phyloP scores from a whole-genome alignment of 23 red algal genomes.

The Gracilariopsis chorda region DNA sequence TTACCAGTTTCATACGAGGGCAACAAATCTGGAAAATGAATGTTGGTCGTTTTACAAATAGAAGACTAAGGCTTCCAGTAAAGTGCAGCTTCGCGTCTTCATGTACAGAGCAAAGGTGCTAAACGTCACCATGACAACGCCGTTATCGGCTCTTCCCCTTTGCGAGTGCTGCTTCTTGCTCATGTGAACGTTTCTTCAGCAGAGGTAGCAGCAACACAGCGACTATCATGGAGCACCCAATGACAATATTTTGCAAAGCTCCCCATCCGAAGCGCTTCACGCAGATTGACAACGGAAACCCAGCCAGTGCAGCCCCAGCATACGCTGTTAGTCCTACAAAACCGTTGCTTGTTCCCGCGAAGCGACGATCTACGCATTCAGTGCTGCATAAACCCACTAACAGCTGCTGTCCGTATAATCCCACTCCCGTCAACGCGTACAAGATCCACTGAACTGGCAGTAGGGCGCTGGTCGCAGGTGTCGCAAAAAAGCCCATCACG shows the following conservation, averaged over 20 bases:
- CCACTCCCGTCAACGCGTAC: slow-evolving; percentile 48
- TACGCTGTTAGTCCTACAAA: slow-evolving; percentile 63
- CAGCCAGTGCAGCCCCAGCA: slow-evolving; percentile 59
- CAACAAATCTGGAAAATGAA: too few species aligned
- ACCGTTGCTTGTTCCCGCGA: slow-evolving; percentile 63
- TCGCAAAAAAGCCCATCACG: slow-evolving; percentile 31
- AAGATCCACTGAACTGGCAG: slow-evolving; percentile 43
- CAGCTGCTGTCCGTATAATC: slow-evolving; percentile 65
- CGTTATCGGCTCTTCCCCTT: neutral
- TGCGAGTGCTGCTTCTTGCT: neutral
- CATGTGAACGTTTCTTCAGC: slow-evolving; percentile 20
- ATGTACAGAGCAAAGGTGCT: too few species aligned
- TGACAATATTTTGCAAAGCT: slow-evolving; percentile 16
- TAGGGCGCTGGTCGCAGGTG: neutral
- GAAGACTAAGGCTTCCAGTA: too few species aligned
- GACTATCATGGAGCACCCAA: slow-evolving; percentile 20
- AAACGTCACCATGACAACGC: too few species aligned
- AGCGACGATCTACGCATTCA: slow-evolving; percentile 49
- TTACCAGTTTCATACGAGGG: too few species aligned
- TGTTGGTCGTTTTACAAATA: too few species aligned
- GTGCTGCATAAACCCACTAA: slow-evolving; percentile 61
- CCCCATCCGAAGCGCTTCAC: slow-evolving; percentile 54
- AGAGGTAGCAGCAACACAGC: slow-evolving; percentile 34
- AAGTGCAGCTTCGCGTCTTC: too few species aligned
- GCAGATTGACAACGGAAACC: slow-evolving; percentile 60